phyloP scores from a whole-genome alignment of 2,329 filamentous ascomycete genomes.

The Dactylellina sp. region DNA sequence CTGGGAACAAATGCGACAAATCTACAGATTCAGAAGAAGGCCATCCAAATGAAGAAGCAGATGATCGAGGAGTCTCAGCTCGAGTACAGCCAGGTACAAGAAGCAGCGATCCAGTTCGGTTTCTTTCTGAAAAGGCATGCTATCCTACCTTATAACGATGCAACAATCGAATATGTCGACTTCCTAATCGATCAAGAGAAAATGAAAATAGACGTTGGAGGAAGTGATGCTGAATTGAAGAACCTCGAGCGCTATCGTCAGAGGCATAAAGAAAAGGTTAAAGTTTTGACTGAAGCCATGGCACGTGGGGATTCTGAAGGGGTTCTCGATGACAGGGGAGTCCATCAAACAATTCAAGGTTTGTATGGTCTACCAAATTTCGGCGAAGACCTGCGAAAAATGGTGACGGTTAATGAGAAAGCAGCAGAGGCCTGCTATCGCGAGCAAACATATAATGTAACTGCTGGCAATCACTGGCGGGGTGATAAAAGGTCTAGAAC shows the following conservation, averaged over 20 bases:
- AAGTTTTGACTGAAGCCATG: constrained; percentile 58
- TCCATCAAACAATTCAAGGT: constrained; percentile 58
- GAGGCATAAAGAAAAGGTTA: constrained; percentile 58
- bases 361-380: constrained; percentile 57
- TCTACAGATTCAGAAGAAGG: constrained; percentile 59
- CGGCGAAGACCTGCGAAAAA: background rate
- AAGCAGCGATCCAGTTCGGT: constrained; percentile 63
- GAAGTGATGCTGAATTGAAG: constrained; percentile 58
- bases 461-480: constrained; percentile 1
- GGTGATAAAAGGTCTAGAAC: background rate
- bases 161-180: constrained; percentile 64
- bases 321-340: constrained; percentile 45
- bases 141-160: constrained; percentile 65
- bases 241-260: constrained; percentile 58
- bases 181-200: constrained; percentile 64
- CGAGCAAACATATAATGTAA: constrained; percentile 19
- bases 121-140: constrained; percentile 64
- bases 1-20: constrained; percentile 60
- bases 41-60: constrained; percentile 59
- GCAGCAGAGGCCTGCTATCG: constrained; percentile 17
- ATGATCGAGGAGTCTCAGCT: constrained; percentile 61
- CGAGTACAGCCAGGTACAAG: constrained; percentile 62
- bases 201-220: constrained; percentile 61
- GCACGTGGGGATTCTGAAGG: constrained; percentile 25
- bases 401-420: constrained; percentile 10